Conservation (phyloP, 1,139 yeast species). For the Kodamaea anthophila region DNA sequence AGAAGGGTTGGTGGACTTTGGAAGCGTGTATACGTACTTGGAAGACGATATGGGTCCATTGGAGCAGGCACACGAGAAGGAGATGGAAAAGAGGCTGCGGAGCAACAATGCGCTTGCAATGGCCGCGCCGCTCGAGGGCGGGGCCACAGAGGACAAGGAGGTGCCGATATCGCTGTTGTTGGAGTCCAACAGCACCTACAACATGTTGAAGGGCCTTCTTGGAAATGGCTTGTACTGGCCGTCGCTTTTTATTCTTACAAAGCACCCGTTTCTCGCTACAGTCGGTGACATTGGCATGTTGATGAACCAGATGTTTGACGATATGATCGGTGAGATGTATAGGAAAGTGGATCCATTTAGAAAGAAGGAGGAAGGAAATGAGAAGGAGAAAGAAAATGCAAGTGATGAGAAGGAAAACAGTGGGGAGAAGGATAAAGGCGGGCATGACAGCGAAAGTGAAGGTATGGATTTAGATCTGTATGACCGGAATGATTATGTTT, state of each 20-base stretch:
- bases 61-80: conserved; percentile 41
- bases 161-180: conserved; percentile 10
- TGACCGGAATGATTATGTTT: conserved; percentile 42
- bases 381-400: conserved; percentile 28
- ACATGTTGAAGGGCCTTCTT: conserved; percentile 50
- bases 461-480: conserved; percentile 24
- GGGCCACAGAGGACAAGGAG: conserved; percentile 40
- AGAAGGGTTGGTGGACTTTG: conserved; percentile 62
- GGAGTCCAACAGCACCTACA: conserved; percentile 21
- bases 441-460: conserved; percentile 25
- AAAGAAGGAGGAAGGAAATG: conserved; percentile 17
- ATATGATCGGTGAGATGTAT: conserved; percentile 48
- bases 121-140: conserved; percentile 79
- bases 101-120: conserved; percentile 77
- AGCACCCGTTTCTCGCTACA: conserved; percentile 58
- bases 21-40: conserved; percentile 53
- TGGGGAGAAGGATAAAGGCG: conserved; percentile 24
- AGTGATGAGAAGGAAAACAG: conserved; percentile 21
- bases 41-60: conserved; percentile 33
- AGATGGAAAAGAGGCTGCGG: conserved; percentile 55
- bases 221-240: conserved; percentile 62
- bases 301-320: conserved; percentile 44
- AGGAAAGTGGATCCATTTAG: conserved; percentile 13
- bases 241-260: conserved; percentile 51
- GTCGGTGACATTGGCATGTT: conserved; percentile 48